A percentile compares a stretch with the other conserved stretches of the same genome.
phyloP scores from a whole-genome alignment of 2,329 filamentous ascomycete species.

The Leptosphaerulina australis region DNA sequence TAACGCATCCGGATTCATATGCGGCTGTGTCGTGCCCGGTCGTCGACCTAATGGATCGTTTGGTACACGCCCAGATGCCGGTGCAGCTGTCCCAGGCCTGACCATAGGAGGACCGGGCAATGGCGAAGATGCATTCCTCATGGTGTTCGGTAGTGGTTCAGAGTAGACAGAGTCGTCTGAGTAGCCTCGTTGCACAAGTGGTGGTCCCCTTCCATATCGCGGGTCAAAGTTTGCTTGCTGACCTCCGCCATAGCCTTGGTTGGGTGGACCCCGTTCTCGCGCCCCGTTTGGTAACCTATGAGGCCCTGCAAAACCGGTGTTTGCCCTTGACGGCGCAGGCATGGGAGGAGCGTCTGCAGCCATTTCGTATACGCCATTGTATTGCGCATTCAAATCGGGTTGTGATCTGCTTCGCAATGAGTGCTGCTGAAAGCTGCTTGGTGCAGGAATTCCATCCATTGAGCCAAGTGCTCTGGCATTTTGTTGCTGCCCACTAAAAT shows the following conservation, averaged over 20 bases:
- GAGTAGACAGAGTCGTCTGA: constrained; percentile 46
- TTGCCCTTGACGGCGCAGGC: constrained; percentile 56
- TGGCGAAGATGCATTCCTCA: constrained; percentile 38
- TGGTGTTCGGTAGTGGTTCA: constrained; percentile 42
- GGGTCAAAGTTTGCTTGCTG: constrained; percentile 38
- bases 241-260: constrained; percentile 21
- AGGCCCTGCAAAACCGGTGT: constrained; percentile 46
- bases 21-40: constrained; percentile 50
- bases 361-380: constrained; percentile 69
- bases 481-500: neutral
- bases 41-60: constrained; percentile 39
- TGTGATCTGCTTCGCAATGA: constrained; percentile 69
- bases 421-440: constrained; percentile 39
- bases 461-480: constrained; percentile 15
- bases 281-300: constrained; percentile 36
- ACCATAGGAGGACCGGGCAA: constrained; percentile 35
- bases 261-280: constrained; percentile 35
- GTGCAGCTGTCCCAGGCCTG: constrained; percentile 42
- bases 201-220: constrained; percentile 35
- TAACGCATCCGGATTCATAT: constrained; percentile 60
- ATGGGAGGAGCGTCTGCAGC: constrained; percentile 62
- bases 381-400: constrained; percentile 60
- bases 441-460: constrained; percentile 6
- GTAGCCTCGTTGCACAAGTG: constrained; percentile 42
- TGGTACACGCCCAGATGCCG: constrained; percentile 34